Evolutionary conservation across 2,329 filamentous ascomycete genomes (phyloP).

Genomic region (Aspergillus pseudoviridinutans): DNA sequence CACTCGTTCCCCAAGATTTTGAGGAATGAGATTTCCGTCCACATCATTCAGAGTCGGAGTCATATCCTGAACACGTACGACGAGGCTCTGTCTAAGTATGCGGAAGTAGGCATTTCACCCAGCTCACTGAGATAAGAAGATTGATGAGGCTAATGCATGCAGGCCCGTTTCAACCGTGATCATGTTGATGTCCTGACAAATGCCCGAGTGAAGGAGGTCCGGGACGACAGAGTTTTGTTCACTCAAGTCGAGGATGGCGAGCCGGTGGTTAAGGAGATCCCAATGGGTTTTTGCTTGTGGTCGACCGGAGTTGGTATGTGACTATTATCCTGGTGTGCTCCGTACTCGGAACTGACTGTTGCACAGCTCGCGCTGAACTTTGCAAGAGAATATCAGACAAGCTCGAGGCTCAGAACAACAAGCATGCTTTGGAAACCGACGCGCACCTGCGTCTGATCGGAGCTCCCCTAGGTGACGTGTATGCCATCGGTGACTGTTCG

Average conservation of each 20-base stretch:
- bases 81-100: constrained; percentile 86
- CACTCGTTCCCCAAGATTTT: constrained; percentile 80
- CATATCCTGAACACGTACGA: constrained; percentile 99
- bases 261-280: constrained; percentile 82
- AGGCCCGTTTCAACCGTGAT: constrained; percentile 80
- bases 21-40: constrained; percentile 96
- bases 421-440: constrained; percentile 89
- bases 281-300: constrained; percentile 95
- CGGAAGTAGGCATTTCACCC: constrained; percentile 54
- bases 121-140: background rate
- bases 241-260: constrained; percentile 76
- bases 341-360: constrained; percentile 3
- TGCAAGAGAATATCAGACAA: constrained; percentile 72
- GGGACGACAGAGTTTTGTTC: constrained; percentile 79
- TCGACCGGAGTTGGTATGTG: constrained; percentile 75
- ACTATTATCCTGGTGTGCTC: background rate
- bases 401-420: constrained; percentile 76
- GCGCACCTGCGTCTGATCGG: constrained; percentile 86
- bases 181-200: constrained; percentile 90
- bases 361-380: constrained; percentile 68
- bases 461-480: constrained; percentile 87
- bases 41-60: constrained; percentile 88
- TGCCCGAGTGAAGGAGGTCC: constrained; percentile 85
- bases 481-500: constrained; percentile 91
- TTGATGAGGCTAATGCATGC: constrained; percentile 4